Conservation (phyloP, 306 rosid genomes). For the Rosa lucieae region DNA sequence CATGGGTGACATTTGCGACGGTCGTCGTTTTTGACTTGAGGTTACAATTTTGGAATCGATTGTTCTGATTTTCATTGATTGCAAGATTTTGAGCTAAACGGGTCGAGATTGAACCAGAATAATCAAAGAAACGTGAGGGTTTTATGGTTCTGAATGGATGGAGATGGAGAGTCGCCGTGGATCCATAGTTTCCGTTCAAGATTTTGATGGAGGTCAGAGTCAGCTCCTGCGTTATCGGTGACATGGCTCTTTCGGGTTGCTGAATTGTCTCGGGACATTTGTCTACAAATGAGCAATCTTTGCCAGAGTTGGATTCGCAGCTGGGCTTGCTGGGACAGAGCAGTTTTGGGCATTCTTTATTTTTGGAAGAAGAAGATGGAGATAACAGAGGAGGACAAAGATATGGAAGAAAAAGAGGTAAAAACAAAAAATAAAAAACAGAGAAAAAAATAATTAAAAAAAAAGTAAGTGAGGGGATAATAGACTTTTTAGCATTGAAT, state of each 20-base stretch:
- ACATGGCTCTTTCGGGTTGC: slow-evolving; percentile 63
- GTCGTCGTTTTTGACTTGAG: neutral
- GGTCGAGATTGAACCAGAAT: slow-evolving; percentile 25
- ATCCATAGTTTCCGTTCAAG: slow-evolving; percentile 99
- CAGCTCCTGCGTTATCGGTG: slow-evolving; percentile 79
- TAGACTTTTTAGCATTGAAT: too few relatives aligned
- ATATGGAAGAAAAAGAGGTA: too few relatives aligned
- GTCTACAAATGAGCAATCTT: slow-evolving; percentile 75
- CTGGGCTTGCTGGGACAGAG: slow-evolving; percentile 71
- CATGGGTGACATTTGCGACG: slow-evolving; percentile 41
- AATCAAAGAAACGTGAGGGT: slow-evolving; percentile 10
- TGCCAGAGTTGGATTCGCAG: slow-evolving; percentile 78
- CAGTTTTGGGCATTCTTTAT: slow-evolving; percentile 42
- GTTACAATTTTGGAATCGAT: neutral
- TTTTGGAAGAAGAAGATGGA: slow-evolving; percentile 83
- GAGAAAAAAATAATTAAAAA: too few relatives aligned
- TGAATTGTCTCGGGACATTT: slow-evolving; percentile 64
- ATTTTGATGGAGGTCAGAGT: slow-evolving; percentile 94
- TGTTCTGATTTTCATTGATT: neutral
- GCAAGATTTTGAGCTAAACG: slow-evolving; percentile 60
- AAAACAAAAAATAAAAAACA: too few relatives aligned
- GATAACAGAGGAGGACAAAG: too few relatives aligned
- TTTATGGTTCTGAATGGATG: slow-evolving; percentile 70
- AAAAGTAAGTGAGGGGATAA: too few relatives aligned
- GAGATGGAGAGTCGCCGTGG: slow-evolving; percentile 93